A percentile compares a stretch with the other conserved stretches of the same genome.
Conservation (phyloP, 495 filamentous ascomycete genomes). For the Hypomontagnella submonticulosa region DNA sequence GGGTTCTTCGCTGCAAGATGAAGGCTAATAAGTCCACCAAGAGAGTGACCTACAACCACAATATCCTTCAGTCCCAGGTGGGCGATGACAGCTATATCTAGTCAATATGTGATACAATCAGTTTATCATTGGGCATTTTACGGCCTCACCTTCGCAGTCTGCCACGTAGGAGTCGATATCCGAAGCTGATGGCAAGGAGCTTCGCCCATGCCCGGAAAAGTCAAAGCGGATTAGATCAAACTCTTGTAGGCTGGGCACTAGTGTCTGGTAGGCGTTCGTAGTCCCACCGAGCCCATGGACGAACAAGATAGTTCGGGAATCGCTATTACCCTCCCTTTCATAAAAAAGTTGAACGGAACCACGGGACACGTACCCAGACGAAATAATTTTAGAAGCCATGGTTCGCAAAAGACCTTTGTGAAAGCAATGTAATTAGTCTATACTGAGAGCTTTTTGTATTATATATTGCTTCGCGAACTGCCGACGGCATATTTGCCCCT, state of each 20-base stretch:
- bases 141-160: conserved; percentile 10
- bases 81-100: conserved; percentile 3
- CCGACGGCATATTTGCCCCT: too few species aligned
- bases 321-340: conserved; percentile 13
- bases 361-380: conserved; percentile 18
- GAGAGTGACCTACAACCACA: conserved; percentile 2
- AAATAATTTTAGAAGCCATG: conserved; percentile 20
- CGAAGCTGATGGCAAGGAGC: conserved; percentile 2
- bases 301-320: conserved; percentile 15
- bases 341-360: conserved; percentile 23
- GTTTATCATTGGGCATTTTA: neutral
- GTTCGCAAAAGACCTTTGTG: neutral
- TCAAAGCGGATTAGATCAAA: conserved; percentile 21
- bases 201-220: conserved; percentile 22
- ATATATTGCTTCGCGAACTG: too few species aligned
- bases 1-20: conserved; percentile 7
- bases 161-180: conserved; percentile 20
- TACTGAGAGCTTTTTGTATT: too few species aligned
- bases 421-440: too few species aligned
- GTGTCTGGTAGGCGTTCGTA: conserved; percentile 17
- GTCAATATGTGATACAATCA: too few species aligned
- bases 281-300: conserved; percentile 15
- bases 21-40: conserved; percentile 3
- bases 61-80: conserved; percentile 5
- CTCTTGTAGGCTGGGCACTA: conserved; percentile 7